phyloP scores from a whole-genome alignment of 1,284 basidiomycete genomes.

The Trichosporon faecale region DNA sequence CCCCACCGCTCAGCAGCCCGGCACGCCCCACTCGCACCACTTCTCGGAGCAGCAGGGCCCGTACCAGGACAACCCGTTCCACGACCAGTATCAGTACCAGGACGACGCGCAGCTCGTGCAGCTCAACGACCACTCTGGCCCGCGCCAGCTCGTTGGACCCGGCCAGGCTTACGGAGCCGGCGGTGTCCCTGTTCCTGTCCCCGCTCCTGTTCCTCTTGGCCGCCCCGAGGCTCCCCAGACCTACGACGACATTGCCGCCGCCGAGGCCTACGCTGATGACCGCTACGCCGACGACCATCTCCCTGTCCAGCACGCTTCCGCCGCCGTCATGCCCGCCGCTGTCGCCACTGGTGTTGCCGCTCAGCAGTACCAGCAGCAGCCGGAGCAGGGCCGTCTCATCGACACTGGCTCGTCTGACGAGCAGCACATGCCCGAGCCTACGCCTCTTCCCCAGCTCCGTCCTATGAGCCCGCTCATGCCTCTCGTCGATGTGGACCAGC shows the following conservation, averaged over 20 bases:
- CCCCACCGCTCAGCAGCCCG: slow-evolving; percentile 33
- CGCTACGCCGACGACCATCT: slow-evolving; percentile 26
- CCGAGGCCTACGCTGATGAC: slow-evolving; percentile 34
- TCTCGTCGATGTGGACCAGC: background rate
- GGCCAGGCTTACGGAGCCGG: slow-evolving; percentile 19
- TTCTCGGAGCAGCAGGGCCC: slow-evolving; percentile 8
- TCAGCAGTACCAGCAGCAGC: slow-evolving; percentile 1
- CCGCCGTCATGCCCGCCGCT: slow-evolving; percentile 3
- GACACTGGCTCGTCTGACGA: slow-evolving; percentile 11
- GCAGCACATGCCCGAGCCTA: slow-evolving; percentile 9
- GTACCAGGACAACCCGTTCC: slow-evolving; percentile 18
- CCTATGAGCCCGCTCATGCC: slow-evolving; percentile 42
- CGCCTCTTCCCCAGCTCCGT: slow-evolving; percentile 34
- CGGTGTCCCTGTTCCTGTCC: slow-evolving; percentile 15
- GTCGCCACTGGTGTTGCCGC: background rate
- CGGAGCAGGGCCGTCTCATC: slow-evolving; percentile 1
- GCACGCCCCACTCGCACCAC: slow-evolving; percentile 25
- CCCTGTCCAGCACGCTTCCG: slow-evolving; percentile 15
- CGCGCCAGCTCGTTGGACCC: slow-evolving; percentile 42
- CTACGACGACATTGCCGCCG: slow-evolving; percentile 35
- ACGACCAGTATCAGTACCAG: slow-evolving; percentile 17
- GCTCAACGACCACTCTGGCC: slow-evolving; percentile 15
- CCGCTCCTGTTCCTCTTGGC: slow-evolving; percentile 41
- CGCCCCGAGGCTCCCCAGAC: slow-evolving; percentile 37
- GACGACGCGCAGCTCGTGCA: slow-evolving; percentile 22